Base-by-base conservation (phyloP, 441 rosid genomes). In the Brassica balearica region DNA sequence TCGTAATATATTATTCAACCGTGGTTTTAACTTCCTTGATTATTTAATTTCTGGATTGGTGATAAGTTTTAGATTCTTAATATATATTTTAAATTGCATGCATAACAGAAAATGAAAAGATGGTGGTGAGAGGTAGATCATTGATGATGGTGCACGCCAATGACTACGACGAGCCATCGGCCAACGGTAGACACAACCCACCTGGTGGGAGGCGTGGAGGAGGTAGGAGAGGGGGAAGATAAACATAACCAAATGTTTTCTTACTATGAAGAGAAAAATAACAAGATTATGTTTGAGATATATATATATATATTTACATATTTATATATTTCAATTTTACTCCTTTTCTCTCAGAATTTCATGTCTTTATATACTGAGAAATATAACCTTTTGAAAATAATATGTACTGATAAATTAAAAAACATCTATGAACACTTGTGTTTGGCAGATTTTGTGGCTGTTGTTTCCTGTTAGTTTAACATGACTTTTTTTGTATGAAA, bases 111-210 rank as follows among this genome's bases (percentile, higher is more conserved):
- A 32, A 70, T 72, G 81, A 73, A 17, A 71, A 71, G 76, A 34
- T 76, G 73, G 36, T 61, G 73, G 34, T 5, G 77, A 70, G 75
- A 59, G 82, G 82, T 77, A 81, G 94, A 75, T 72, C 88, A 38
- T 41, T 90, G 66, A 73, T 88, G 76, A 75, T 41, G 82, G 81
- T 76, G 69, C 79, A 59, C 19, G 56, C 87, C 34, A 55, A 85
- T 36, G 97, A 90, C 75, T 90, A 90, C 34, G 68, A 2, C 5
- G 86, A 59, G 46, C 87, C 91, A 15, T 68, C 85, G 0, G 94
- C 94, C 5, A 92, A 87, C 81, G 77, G 38, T 1, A 84, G 86
- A 36, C 93, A 89, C 55, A 88, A 89, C 58, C 97, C 91, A 67
- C 88, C 88, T 3, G 68, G 68, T 36, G 64, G 38, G 4, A 80